Evolutionary conservation across 805 yeast species (phyloP), one percentile per base, ranked within the genome.

Genomic region (Groenewaldozyma tartarivorans): DNA sequence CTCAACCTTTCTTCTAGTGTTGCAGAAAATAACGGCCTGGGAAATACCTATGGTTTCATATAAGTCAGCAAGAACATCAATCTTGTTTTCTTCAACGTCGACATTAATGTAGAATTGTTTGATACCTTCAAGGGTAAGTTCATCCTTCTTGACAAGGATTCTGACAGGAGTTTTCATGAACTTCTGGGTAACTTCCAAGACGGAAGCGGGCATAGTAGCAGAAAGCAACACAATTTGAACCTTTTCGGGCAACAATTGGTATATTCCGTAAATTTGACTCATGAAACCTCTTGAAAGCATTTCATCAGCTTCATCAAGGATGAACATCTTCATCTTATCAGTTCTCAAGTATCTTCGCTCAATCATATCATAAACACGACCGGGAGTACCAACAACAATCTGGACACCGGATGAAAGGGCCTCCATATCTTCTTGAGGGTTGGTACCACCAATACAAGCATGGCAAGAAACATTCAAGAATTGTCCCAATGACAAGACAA

Each of bases 251-350:
- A 92, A 71, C 52, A 74, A 71, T 57, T 81, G 77, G 74, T 83
- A 88, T 49, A 90, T 82, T 55, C 88, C 94, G 70, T 85, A 85
- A 53, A 92, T 90, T 68, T 88, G 96, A 58, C 85, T 94, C 65
- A 85, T 82, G 75, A 92, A 92, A 48, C 97, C 98, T 49, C 86
- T 81, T 38, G 90, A 76, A 54, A 92, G 70, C 65, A 92, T 67
- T 65, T 92, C 96, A 68, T 92, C 98, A 16, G 98, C 98, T 66
- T 92, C 98, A 65, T 92, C 98, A 55, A 92, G 68, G 48, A 92
- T 76, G 50, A 90, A 68, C 83, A 92, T 81, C 68, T 88, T 86
- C 51, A 87, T 71, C 55, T 79, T 72, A 52, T 87, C 77, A 13
- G 92, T 76, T 48, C 71, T 68, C 53, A 92, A 69, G 52, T 72